phyloP scores from a whole-genome alignment of 176 grass and related monocot species.

The Pontederia crassipes region DNA sequence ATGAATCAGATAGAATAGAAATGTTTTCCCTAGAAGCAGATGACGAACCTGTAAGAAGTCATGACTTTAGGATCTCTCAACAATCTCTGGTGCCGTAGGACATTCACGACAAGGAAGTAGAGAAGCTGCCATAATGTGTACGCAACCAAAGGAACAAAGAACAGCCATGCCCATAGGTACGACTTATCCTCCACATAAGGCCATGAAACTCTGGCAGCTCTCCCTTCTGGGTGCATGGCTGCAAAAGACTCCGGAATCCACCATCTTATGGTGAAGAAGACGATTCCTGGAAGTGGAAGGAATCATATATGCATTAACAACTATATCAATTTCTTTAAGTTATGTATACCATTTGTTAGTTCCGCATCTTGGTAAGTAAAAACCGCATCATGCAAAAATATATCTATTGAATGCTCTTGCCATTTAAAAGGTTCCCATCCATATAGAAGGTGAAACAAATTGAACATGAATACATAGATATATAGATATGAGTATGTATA shows the following conservation, averaged over 20 bases:
- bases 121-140: conserved; percentile 91
- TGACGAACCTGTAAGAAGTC: conserved; percentile 84
- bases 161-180: conserved; percentile 87
- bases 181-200: conserved; percentile 89
- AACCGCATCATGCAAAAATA: no score
- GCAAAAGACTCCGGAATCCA: conserved; percentile 95
- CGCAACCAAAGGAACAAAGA: conserved; percentile 86
- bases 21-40: conserved; percentile 7
- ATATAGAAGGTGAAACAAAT: no score
- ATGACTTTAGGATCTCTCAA: conserved; percentile 91
- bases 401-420: no score
- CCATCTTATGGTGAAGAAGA: conserved; percentile 95
- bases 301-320: no score
- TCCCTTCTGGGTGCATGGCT: conserved; percentile 94
- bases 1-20: background rate
- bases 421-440: no score
- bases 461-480: no score
- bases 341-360: no score
- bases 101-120: conserved; percentile 83
- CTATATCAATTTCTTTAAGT: no score
- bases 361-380: no score
- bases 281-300: conserved; percentile 48
- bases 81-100: conserved; percentile 68
- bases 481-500: no score
- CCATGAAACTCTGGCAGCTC: conserved; percentile 72